Conservation (phyloP, 495 filamentous ascomycete species). For the Hypoxylon crocopeplum region DNA sequence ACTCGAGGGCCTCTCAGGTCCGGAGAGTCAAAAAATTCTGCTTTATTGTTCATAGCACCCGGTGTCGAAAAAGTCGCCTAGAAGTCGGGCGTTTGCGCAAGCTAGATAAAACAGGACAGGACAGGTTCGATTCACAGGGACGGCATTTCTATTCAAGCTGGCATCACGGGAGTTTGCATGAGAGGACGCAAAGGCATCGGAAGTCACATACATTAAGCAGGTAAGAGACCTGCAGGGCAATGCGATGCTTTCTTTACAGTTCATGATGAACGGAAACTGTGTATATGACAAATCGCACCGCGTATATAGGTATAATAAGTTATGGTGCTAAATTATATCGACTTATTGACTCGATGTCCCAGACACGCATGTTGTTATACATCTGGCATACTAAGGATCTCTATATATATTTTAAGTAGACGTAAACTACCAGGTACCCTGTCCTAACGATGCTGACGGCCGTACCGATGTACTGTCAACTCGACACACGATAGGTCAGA, state of each 20-base stretch:
- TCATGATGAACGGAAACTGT: constrained; percentile 4
- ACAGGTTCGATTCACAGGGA: constrained; percentile 14
- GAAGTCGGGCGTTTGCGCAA: constrained; percentile 27
- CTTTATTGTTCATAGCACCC: constrained; percentile 17
- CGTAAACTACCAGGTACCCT: no score
- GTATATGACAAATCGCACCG: constrained; percentile 9
- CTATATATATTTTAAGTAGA: no score
- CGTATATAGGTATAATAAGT: constrained; percentile 10
- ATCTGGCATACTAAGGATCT: no score
- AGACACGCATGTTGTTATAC: background rate
- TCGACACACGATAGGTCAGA: constrained; percentile 28
- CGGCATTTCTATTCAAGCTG: constrained; percentile 1
- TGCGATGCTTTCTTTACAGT: constrained; percentile 5
- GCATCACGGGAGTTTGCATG: constrained; percentile 19
- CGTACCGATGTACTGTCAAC: background rate
- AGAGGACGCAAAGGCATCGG: background rate
- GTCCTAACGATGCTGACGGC: no score
- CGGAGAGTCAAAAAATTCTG: background rate
- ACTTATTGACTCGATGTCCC: background rate
- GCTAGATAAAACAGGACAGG: constrained; percentile 9
- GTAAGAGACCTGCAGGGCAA: background rate
- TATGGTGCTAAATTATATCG: background rate
- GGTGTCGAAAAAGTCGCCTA: constrained; percentile 22
- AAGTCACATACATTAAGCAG: background rate
- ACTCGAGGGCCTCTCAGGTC: background rate